These are phyloP conservation scores for Picea sitchensis DNA, from an alignment of 75 land plant genomes.

Conservation along the genomic window DNA sequence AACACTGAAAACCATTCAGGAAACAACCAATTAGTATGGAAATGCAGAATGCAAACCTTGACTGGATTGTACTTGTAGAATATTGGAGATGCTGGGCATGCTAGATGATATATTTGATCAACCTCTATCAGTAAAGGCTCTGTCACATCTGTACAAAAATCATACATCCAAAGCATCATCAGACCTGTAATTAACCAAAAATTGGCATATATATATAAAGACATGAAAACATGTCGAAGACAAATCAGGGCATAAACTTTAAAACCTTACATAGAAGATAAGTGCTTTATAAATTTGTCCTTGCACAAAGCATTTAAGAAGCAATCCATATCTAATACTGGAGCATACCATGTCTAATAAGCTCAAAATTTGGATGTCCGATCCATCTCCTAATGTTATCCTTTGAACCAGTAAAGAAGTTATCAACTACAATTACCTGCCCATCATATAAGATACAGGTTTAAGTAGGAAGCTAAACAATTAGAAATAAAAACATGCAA, in stretches of 20 bases:
- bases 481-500: neutral
- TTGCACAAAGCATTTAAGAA: neutral
- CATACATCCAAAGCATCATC: neutral
- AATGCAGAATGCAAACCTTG: conserved; percentile 29
- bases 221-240: too few species aligned
- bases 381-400: conserved; percentile 75
- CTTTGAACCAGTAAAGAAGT: conserved; percentile 83
- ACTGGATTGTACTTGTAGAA: conserved; percentile 87
- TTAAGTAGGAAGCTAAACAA: neutral
- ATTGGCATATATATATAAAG: neutral
- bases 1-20: neutral
- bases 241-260: neutral
- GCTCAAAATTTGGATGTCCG: conserved; percentile 87
- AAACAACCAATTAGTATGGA: neutral
- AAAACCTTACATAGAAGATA: neutral
- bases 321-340: neutral
- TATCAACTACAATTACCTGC: conserved; percentile 83
- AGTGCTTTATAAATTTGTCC: too few species aligned
- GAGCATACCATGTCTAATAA: conserved; percentile 76
- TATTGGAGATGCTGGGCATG: conserved; percentile 86
- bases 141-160: conserved; percentile 47
- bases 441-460: neutral
- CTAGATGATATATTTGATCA: conserved; percentile 81
- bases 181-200: neutral
- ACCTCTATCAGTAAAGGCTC: conserved; percentile 74